Base-by-base conservation (phyloP, 2,329 filamentous ascomycete genomes). In the Apiospora marii region DNA sequence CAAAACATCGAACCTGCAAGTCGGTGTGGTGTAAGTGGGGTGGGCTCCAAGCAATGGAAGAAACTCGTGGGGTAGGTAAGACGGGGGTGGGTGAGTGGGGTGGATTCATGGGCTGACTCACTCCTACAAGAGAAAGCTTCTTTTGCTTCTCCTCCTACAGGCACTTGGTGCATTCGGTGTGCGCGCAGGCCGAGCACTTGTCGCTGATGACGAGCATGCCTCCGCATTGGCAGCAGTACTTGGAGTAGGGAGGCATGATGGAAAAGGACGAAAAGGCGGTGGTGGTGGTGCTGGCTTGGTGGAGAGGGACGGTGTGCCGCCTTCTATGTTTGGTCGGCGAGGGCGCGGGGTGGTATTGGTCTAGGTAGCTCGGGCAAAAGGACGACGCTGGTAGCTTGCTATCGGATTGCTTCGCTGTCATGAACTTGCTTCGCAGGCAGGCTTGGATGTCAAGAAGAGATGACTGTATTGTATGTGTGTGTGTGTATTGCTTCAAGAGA, bases 141-240 rank as follows among this genome's bases (percentile, higher is more conserved):
- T 61, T 61, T 4, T 51, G 24, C 8, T 24, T 51, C 13, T 22
- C 41, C 58, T 64, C 34, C 70, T 77, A 83, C 70, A 82, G 78
- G 80, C 87, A 89, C 73, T 84, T 80, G 73, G 75, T 78, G 85
- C 87, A 89, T 78, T 88, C 84, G 75, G 82, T 80, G 82, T 89
- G 87, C 70, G 83, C 82, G 79, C 87, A 89, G 77, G 83, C 82
- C 74, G 81, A 83, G 84, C 87, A 89, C 70, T 83, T 85, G 79
- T 82, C 87, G 85, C 86, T 88, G 82, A 89, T 89, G 83, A 88
- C 87, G 76, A 89, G 87, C 82, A 88, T 86, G 81, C 84, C 81
- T 76, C 85, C 85, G 82, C 87, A 89, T 78, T 87, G 81, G 84
- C 87, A 88, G 85, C 87, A 89, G 82, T 87, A 87, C 76, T 85